Evolutionary conservation across 2,329 filamentous ascomycete genomes (phyloP), one percentile per base, ranked within the genome.

Genomic region (Didymellaceae sp.): DNA sequence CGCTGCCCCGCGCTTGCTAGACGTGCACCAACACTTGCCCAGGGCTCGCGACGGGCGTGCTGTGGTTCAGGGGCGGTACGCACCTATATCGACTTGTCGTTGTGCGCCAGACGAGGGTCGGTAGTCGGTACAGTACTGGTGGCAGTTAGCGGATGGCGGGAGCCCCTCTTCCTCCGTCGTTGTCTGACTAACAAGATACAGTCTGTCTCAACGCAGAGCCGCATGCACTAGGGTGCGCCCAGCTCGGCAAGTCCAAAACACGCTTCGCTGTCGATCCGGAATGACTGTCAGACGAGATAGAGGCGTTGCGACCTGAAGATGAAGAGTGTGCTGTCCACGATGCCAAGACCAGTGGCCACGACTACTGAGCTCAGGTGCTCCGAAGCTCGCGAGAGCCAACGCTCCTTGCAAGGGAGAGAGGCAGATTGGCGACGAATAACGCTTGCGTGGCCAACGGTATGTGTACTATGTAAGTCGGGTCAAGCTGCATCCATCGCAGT

Each of bases 301-400:
- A 45, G 26, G 32, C 35, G 48, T 37, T 26, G 48, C 24, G 45
- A 42, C 25, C 28, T 62, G 66, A 63, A 62, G 63, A 59, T 54
- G 64, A 60, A 61, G 68, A 67, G 66, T 62, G 61, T 54, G 63
- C 54, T 58, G 63, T 66, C 63, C 61, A 65, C 62, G 51, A 48
- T 59, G 68, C 69, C 68, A 71, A 73, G 69, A 55, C 61, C 64
- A 62, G 38, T 43, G 42, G 37, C 42, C 48, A 46, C 48, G 22
- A 13, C 48, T 42, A 52, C 41, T 52, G 37, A 52, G 57, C 68
- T 65, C 21, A 67, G 66, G 66, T 70, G 70, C 61, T 66, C 59
- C 56, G 55, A 50, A 42, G 57, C 55, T 59, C 60, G 61, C 65
- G 58, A 64, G 62, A 59, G 35, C 51, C 54, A 48, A 40, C 54